Conservation (phyloP, 2,329 filamentous ascomycete genomes). For the Clarireedia sp. region DNA sequence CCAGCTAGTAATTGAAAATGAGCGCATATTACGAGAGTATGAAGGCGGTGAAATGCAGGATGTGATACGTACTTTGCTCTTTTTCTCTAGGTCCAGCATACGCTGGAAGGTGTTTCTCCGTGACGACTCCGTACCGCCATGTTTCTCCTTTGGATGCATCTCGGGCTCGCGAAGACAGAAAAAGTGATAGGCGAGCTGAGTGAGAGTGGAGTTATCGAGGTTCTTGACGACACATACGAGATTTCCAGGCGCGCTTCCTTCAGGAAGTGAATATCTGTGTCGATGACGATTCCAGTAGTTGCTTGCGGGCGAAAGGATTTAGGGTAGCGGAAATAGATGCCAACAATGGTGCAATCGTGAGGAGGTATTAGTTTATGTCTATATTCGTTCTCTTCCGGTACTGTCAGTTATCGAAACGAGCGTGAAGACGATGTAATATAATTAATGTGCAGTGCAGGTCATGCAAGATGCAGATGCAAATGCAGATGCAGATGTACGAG, state of each 20-base stretch:
- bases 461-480: too few relatives aligned
- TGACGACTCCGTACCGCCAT: slow-evolving; percentile 9
- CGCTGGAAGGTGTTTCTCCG: slow-evolving; percentile 36
- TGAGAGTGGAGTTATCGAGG: background rate
- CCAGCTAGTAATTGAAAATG: slow-evolving; percentile 31
- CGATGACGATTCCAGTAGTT: too few relatives aligned
- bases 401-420: too few relatives aligned
- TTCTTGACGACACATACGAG: background rate
- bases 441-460: too few relatives aligned
- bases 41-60: background rate
- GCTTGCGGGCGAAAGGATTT: too few relatives aligned
- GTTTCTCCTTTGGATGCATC: slow-evolving; percentile 14
- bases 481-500: too few relatives aligned
- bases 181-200: slow-evolving; percentile 3
- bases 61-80: slow-evolving; percentile 44
- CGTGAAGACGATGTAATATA: too few relatives aligned
- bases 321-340: too few relatives aligned
- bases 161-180: background rate
- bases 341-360: too few relatives aligned
- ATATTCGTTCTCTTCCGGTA: too few relatives aligned
- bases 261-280: too few relatives aligned
- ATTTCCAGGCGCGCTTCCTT: background rate
- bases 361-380: too few relatives aligned
- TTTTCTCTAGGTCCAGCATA: slow-evolving; percentile 53
- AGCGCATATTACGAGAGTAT: slow-evolving; percentile 20